These are phyloP conservation scores for Lecanicillium sp. DNA, from an alignment of 2,329 filamentous ascomycete genomes.

Conservation along the genomic window DNA sequence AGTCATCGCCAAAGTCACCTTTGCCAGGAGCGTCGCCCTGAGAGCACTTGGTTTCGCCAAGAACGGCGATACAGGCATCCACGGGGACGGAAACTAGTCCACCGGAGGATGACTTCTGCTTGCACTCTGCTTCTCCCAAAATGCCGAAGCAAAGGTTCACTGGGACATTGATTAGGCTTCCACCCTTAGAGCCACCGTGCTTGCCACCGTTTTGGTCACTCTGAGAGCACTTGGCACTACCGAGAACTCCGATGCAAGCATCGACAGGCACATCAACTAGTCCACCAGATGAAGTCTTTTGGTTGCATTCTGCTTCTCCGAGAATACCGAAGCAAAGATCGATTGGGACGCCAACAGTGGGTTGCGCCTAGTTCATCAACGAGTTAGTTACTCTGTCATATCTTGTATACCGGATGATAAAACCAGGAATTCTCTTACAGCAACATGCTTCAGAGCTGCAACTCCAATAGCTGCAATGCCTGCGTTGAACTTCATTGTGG, in stretches of 20 bases:
- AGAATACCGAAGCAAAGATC: slow-evolving; percentile 1
- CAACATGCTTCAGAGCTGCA: neutral
- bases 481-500: neutral
- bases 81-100: slow-evolving; percentile 4
- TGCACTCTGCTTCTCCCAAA: slow-evolving; percentile 4
- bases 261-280: neutral
- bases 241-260: neutral
- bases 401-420: neutral
- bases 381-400: neutral
- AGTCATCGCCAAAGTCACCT: slow-evolving; percentile 4
- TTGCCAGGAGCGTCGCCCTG: neutral
- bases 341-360: neutral
- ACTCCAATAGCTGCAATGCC: neutral
- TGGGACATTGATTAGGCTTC: neutral
- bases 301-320: neutral
- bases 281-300: neutral
- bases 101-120: neutral
- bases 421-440: neutral
- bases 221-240: neutral
- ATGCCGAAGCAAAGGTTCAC: slow-evolving; percentile 3
- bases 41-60: slow-evolving; percentile 1
- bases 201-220: neutral
- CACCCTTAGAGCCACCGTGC: neutral
- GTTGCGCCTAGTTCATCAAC: neutral
- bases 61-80: neutral